Evolutionary conservation across 768 basidiomycete species (phyloP), one percentile per base, ranked within the genome.

Genomic region (Imleria badia): DNA sequence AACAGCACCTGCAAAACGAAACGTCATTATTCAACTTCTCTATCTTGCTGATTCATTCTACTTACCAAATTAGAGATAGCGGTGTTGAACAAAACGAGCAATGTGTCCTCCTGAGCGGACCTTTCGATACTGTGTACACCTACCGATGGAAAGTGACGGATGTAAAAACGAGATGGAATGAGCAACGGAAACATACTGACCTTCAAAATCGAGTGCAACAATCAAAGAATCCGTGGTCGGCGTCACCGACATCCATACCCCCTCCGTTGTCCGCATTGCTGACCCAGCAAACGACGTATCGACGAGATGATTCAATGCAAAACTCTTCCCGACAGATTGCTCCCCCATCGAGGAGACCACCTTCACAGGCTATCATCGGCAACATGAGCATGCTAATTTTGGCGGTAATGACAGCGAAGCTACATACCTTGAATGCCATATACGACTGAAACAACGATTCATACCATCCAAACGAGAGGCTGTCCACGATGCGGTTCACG

Each of bases 291-390:
- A 86, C 1, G 85, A 85, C 0, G 83, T 83, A 59, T 86, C 84
- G 1, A 75, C 77, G 7, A 86, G 71, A 56, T 86, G 85, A 48
- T 85, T 85, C 35, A 85, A 63, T 0, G 79, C 70, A 49, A 77
- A 86, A 48, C 78, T 81, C 60, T 85, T 85, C 1, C 84, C 85
- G 1, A 86, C 84, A 0, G 82, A 84, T 60, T 86, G 84, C 62
- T 85, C 83, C 1, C 83, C 84, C 85, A 85, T 85, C 0, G 84
- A 86, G 0, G 84, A 83, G 2, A 85, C 84, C 5, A 85, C 85
- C 57, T 76, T 79, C 13, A 86, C 83, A 2, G 82, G 83, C 81
- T 85, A 35, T 45, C 12, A 38, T 31, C 8, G 15, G 2, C 0
- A 17, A 2, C 9, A 19, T 54, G 14, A 66, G 39, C 23, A 29